Evolutionary conservation across 768 basidiomycete species (phyloP), one percentile per base, ranked within the genome.

Genomic region (Leccinum ochraceum): DNA sequence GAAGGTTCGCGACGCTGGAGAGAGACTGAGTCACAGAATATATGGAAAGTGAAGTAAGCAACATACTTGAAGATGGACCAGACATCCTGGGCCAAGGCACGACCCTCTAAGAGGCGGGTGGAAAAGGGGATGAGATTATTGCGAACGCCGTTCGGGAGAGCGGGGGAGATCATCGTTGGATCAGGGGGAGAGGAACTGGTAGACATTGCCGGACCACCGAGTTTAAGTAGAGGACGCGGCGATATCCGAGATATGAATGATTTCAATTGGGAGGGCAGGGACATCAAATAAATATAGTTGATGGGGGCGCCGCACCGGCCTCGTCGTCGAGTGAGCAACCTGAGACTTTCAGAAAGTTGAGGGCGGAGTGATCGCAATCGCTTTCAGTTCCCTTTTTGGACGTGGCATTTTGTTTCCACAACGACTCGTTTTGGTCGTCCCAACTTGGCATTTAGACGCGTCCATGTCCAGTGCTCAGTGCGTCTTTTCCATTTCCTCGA

Each of bases 61-160:
- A 68, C 64, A 37, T 62, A 92, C 92, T 91, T 92, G 85, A 83
- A 95, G 67, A 95, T 90, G 1, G 90, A 90, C 94, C 94, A 95
- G 32, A 95, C 94, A 74, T 95, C 94, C 73, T 86, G 81, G 20
- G 84, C 87, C 34, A 94, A 74, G 0, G 92, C 92, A 36, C 91
- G 83, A 22, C 92, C 92, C 32, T 89, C 87, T 64, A 73, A 77
- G 64, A 94, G 79, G 55, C 92, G 84, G 2, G 87, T 87, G 1
- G 92, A 88, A 71, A 86, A 86, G 2, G 87, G 81, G 56, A 93
- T 80, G 60, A 87, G 80, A 50, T 78, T 79, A 4, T 77, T 77
- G 54, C 83, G 79, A 65, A 81, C 80, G 57, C 58, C 48, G 61
- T 59, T 61, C 20, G 49, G 2, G 5, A 9, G 20, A 17, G 53